phyloP scores from a whole-genome alignment of 2,329 filamentous ascomycete genomes.

The Cercospora sp. region DNA sequence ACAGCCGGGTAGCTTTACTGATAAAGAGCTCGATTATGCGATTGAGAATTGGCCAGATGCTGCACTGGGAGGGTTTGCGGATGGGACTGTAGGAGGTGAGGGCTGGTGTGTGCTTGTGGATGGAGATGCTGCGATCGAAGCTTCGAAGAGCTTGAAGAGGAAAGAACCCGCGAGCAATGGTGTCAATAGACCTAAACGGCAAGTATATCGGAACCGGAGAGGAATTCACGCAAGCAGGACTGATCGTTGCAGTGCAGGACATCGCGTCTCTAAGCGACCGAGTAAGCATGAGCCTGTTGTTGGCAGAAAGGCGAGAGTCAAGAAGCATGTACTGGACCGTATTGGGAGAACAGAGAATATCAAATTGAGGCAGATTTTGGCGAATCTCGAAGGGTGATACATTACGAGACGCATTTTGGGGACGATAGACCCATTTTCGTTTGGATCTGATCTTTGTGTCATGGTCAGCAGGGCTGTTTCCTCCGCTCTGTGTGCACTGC shows the following conservation, averaged over 20 bases:
- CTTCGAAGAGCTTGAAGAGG: slow-evolving; percentile 36
- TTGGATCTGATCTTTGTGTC: too few relatives aligned
- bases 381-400: slow-evolving; percentile 9
- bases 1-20: slow-evolving; percentile 86
- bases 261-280: slow-evolving; percentile 18
- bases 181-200: slow-evolving; percentile 3
- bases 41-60: slow-evolving; percentile 64
- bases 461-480: too few relatives aligned
- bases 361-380: slow-evolving; percentile 6
- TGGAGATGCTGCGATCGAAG: slow-evolving; percentile 65
- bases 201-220: neutral
- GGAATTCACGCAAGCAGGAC: neutral
- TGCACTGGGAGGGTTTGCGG: slow-evolving; percentile 67
- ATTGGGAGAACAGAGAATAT: slow-evolving; percentile 15
- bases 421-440: too few relatives aligned
- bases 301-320: slow-evolving; percentile 14
- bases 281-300: slow-evolving; percentile 10
- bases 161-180: slow-evolving; percentile 7
- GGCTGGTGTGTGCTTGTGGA: slow-evolving; percentile 90
- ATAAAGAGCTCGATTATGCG: slow-evolving; percentile 70
- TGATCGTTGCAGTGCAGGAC: slow-evolving; percentile 16
- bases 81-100: slow-evolving; percentile 65
- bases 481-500: too few relatives aligned
- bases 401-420: too few relatives aligned
- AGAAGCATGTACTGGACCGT: slow-evolving; percentile 16